Conservation (phyloP, 371 early-diverging fungal genomes). For the Mucor piriformis region DNA sequence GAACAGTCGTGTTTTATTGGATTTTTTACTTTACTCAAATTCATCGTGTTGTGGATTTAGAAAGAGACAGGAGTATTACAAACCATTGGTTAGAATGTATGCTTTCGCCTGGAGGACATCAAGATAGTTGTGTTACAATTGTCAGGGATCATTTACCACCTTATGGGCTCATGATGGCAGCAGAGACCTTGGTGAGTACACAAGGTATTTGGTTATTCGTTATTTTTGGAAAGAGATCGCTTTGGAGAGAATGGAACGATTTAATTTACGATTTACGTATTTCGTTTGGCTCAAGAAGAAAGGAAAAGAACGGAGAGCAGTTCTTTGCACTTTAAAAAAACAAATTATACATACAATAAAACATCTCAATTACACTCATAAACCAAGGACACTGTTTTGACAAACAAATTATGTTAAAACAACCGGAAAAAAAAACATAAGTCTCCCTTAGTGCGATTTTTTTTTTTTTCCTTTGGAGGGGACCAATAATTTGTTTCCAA, state of each 20-base stretch:
- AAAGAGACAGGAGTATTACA: constrained; percentile 25
- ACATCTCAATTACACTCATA: neutral
- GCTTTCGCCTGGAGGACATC: constrained; percentile 39
- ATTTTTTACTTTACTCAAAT: constrained; percentile 61
- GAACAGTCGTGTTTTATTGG: constrained; percentile 53
- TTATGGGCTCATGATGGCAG: constrained; percentile 57
- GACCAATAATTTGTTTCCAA: neutral
- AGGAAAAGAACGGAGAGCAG: constrained; percentile 58
- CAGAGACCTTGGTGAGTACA: constrained; percentile 56
- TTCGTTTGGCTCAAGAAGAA: constrained; percentile 33
- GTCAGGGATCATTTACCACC: constrained; percentile 52
- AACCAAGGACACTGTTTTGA: neutral
- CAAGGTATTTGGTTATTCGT: constrained; percentile 59
- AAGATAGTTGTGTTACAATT: constrained; percentile 41
- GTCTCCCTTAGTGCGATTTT: no score
- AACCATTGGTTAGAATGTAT: constrained; percentile 55
- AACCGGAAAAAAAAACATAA: no score
- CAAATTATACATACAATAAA: neutral
- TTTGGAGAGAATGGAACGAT: constrained; percentile 58
- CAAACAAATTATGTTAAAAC: no score
- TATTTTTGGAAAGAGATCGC: constrained; percentile 60
- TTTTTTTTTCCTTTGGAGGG: no score
- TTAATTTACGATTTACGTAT: constrained; percentile 45
- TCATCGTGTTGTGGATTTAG: constrained; percentile 29
- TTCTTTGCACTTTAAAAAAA: constrained; percentile 53